Evolutionary conservation across 148 eudicot genomes (phyloP).

Genomic region (Cornus kousa): DNA sequence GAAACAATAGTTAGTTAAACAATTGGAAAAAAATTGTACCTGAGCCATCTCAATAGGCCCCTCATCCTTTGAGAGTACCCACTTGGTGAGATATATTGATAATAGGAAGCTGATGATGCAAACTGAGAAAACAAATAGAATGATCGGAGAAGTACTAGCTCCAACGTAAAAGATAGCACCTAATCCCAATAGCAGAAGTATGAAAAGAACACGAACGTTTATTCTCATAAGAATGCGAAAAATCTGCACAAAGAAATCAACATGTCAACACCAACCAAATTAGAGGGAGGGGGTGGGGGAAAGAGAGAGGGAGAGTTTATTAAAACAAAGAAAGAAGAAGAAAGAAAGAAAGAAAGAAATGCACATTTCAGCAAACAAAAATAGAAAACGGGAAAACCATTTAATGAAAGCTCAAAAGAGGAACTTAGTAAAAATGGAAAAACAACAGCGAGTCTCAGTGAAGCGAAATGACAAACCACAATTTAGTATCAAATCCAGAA

Average conservation of each 20-base stretch:
- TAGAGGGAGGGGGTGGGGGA: not conserved
- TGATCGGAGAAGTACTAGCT: slow-evolving; percentile 86
- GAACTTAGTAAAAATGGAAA: not conserved
- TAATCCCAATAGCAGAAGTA: slow-evolving; percentile 67
- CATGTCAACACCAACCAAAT: slow-evolving; percentile 17
- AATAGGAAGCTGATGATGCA: slow-evolving; percentile 86
- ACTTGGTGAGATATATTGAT: slow-evolving; percentile 77
- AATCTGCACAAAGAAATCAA: slow-evolving; percentile 54
- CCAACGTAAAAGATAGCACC: slow-evolving; percentile 85
- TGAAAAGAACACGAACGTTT: slow-evolving; percentile 70
- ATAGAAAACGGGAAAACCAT: not conserved
- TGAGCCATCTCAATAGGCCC: slow-evolving; percentile 97
- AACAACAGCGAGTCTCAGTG: not conserved
- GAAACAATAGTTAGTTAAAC: not conserved
- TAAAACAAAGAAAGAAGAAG: too few species aligned
- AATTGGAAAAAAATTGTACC: slow-evolving; percentile 40
- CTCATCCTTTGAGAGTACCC: slow-evolving; percentile 96
- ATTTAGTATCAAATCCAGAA: not conserved
- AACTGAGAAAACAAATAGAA: slow-evolving; percentile 81
- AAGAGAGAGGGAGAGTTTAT: not conserved
- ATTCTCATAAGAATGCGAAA: slow-evolving; percentile 78
- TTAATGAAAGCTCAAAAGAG: not conserved
- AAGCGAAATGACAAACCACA: not conserved
- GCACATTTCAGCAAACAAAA: not conserved
- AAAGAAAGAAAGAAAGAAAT: too few species aligned